These are phyloP conservation scores for Neurospora intermedia DNA, from an alignment of 495 filamentous ascomycete species.

Conservation along the genomic window DNA sequence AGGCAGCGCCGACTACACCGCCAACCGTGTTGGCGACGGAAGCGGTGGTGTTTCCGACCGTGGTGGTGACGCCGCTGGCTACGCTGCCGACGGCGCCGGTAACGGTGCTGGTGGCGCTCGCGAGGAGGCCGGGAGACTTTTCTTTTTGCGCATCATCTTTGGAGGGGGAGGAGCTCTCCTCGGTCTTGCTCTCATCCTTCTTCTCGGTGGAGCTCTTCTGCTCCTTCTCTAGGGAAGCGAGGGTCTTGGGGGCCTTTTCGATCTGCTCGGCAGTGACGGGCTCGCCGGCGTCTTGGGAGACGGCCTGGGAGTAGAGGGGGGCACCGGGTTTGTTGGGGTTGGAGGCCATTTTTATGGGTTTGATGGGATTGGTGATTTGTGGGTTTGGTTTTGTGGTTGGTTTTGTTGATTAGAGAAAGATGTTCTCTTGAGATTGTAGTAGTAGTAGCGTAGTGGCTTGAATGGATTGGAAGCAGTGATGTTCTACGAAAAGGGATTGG, in stretches of 20 bases:
- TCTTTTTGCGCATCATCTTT: background rate
- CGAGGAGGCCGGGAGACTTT: background rate
- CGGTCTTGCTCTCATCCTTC: background rate
- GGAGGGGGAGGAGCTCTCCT: background rate
- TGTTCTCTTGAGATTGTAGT: background rate
- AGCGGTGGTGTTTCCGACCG: slow-evolving; percentile 43
- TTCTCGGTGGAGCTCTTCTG: background rate
- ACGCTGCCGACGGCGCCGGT: slow-evolving; percentile 55
- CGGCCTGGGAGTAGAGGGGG: background rate
- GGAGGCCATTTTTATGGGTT: background rate
- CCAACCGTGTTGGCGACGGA: slow-evolving; percentile 64
- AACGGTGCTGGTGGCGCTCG: slow-evolving; percentile 16
- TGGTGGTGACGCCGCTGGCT: slow-evolving; percentile 45
- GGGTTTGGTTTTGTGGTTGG: background rate
- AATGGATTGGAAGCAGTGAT: background rate
- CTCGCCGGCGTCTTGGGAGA: background rate
- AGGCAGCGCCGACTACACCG: slow-evolving; percentile 55
- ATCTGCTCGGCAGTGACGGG: background rate
- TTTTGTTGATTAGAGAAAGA: background rate
- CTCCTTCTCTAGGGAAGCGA: background rate
- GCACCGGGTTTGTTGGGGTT: background rate
- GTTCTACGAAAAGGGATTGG: background rate
- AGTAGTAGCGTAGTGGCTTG: background rate
- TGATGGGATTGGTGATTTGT: background rate
- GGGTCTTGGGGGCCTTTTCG: background rate